These are phyloP conservation scores for Neoascochyta sp. DNA, from an alignment of 2,329 filamentous ascomycete species.

Conservation along the genomic window DNA sequence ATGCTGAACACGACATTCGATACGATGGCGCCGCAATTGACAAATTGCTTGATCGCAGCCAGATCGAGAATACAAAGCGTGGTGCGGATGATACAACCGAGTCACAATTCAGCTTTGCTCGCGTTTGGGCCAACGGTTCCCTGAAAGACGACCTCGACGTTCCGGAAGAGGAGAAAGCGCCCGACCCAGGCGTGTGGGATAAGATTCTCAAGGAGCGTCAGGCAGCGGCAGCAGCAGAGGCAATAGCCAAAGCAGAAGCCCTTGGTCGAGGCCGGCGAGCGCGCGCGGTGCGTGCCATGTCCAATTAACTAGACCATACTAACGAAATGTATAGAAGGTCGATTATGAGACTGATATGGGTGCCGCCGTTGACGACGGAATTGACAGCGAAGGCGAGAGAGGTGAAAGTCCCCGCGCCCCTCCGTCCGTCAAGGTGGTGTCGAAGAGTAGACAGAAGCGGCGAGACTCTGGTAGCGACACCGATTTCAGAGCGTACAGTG, in stretches of 20 bases:
- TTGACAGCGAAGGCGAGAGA: conserved; percentile 15
- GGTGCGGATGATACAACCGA: conserved; percentile 65
- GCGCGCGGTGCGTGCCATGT: conserved; percentile 49
- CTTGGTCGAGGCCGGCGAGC: conserved; percentile 82
- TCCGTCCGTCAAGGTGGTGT: conserved; percentile 26
- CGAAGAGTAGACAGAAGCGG: conserved; percentile 28
- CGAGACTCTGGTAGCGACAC: conserved; percentile 46
- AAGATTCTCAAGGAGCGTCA: conserved; percentile 82
- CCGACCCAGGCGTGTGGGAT: conserved; percentile 78
- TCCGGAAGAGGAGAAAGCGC: conserved; percentile 51
- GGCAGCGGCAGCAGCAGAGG: conserved; percentile 69
- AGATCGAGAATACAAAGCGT: conserved; percentile 65
- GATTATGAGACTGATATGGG: conserved; percentile 46
- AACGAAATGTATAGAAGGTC: conserved; percentile 34
- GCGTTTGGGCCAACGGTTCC: conserved; percentile 80
- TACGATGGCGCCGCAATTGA: conserved; percentile 85
- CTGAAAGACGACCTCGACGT: conserved; percentile 62
- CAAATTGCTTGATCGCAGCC: conserved; percentile 80
- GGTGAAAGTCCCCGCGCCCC: no score
- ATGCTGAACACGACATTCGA: conserved; percentile 66
- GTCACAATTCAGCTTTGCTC: conserved; percentile 81
- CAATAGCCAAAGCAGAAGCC: conserved; percentile 63
- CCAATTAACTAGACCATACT: conserved; percentile 1
- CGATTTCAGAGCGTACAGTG: conserved; percentile 45
- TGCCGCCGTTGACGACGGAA: conserved; percentile 11